phyloP scores from a whole-genome alignment of 2,329 filamentous ascomycete species.

The Alternaria sp. region DNA sequence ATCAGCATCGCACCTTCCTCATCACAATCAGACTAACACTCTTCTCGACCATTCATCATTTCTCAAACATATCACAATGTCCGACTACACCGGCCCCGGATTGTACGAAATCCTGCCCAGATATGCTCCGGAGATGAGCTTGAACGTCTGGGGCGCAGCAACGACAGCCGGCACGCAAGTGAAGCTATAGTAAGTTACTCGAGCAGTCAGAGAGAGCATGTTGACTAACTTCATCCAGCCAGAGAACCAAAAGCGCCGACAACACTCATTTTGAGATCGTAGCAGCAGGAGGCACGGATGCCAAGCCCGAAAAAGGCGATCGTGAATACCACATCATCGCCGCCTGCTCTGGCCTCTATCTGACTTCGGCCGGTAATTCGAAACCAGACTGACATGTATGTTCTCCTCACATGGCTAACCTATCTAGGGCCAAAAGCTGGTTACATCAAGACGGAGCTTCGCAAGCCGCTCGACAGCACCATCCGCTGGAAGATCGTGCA shows the following conservation, averaged over 20 bases:
- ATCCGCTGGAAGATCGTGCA: background rate
- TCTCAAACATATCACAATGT: background rate
- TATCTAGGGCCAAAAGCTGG: background rate
- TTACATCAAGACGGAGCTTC: background rate
- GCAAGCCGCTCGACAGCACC: background rate
- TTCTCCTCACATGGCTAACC: background rate
- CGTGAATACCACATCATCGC: slow-evolving; percentile 8
- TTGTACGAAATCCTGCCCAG: background rate
- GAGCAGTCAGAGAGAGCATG: background rate
- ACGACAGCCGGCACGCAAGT: background rate
- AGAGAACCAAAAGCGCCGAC: background rate
- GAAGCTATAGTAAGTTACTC: background rate
- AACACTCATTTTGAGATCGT: slow-evolving; percentile 4
- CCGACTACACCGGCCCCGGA: slow-evolving; percentile 5
- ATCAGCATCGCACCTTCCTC: background rate
- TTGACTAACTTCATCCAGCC: background rate
- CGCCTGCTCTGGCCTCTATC: slow-evolving; percentile 2
- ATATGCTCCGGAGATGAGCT: background rate
- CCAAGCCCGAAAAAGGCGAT: slow-evolving; percentile 1
- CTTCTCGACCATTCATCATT: background rate
- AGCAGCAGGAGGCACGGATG: background rate
- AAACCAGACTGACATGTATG: background rate
- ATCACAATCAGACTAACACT: no score
- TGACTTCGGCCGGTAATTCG: background rate
- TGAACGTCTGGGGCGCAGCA: background rate